These are phyloP conservation scores for Kodamaea fukazawae DNA, from an alignment of 805 yeast species.

Conservation along the genomic window DNA sequence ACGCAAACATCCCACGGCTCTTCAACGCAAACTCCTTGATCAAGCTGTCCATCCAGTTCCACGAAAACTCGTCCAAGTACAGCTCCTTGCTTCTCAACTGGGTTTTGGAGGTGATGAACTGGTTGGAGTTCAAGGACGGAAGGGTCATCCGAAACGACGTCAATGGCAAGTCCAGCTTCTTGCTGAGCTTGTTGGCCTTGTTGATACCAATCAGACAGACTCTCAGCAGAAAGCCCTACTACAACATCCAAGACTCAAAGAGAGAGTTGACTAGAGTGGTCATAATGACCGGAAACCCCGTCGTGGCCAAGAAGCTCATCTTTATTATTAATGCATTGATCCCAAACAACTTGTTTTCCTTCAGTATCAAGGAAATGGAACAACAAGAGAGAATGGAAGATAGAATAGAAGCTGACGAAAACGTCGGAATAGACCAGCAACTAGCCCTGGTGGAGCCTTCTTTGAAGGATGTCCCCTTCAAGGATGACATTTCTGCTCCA, in stretches of 20 bases:
- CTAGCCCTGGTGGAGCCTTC: too few relatives aligned
- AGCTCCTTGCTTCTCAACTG: constrained; percentile 45
- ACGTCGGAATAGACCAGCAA: too few relatives aligned
- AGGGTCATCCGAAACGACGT: constrained; percentile 9
- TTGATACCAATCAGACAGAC: constrained; percentile 44
- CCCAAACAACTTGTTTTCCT: neutral
- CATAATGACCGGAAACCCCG: constrained; percentile 57
- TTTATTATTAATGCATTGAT: constrained; percentile 53
- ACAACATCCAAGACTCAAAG: constrained; percentile 20
- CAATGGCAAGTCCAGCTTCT: constrained; percentile 30
- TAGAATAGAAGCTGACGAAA: too few relatives aligned
- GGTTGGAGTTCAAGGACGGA: constrained; percentile 57
- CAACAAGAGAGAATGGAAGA: too few relatives aligned
- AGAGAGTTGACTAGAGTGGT: constrained; percentile 47
- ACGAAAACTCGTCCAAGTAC: constrained; percentile 13
- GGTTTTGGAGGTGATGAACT: constrained; percentile 50
- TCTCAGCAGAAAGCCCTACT: constrained; percentile 2
- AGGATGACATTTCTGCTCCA: too few relatives aligned
- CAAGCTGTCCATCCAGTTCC: constrained; percentile 15
- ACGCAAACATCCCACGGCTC: constrained; percentile 46
- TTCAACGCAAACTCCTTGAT: constrained; percentile 40
- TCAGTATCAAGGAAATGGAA: neutral
- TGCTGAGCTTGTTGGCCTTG: constrained; percentile 48
- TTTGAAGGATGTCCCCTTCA: too few relatives aligned
- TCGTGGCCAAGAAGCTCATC: constrained; percentile 56